Evolutionary conservation across 1,139 yeast species (phyloP).

Genomic region (Pichia sp.): DNA sequence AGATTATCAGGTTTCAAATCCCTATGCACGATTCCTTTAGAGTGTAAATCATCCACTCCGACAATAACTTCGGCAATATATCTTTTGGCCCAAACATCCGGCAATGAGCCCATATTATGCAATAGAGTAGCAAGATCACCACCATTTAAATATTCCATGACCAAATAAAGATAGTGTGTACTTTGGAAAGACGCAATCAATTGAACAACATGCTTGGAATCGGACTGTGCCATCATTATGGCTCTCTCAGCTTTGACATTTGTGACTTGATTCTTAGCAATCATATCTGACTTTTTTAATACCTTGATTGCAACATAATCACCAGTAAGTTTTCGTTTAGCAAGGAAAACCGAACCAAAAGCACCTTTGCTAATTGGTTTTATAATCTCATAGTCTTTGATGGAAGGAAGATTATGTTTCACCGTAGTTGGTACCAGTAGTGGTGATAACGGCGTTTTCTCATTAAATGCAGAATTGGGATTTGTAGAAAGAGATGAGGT

Average conservation of each 20-base stretch:
- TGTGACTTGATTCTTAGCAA: slow-evolving; percentile 91
- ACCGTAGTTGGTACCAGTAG: slow-evolving; percentile 45
- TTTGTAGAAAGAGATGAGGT: not conserved
- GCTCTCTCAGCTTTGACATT: slow-evolving; percentile 95
- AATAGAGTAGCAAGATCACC: slow-evolving; percentile 92
- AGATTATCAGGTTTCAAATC: slow-evolving; percentile 91
- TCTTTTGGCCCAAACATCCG: slow-evolving; percentile 82
- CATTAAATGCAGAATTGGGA: slow-evolving; percentile 15
- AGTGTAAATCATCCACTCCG: slow-evolving; percentile 86
- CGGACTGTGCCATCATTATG: slow-evolving; percentile 94
- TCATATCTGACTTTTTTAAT: slow-evolving; percentile 91
- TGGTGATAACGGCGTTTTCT: slow-evolving; percentile 76
- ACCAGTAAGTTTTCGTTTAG: slow-evolving; percentile 79
- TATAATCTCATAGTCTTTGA: slow-evolving; percentile 82
- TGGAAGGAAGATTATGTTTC: slow-evolving; percentile 60
- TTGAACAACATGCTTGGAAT: slow-evolving; percentile 90
- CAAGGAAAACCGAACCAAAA: slow-evolving; percentile 89
- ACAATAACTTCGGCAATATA: slow-evolving; percentile 88
- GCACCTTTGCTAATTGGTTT: slow-evolving; percentile 97
- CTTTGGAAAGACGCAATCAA: slow-evolving; percentile 87
- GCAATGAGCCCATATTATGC: slow-evolving; percentile 72
- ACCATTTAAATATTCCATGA: slow-evolving; percentile 94
- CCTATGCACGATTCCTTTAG: slow-evolving; percentile 85
- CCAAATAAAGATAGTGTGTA: slow-evolving; percentile 78
- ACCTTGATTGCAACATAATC: slow-evolving; percentile 95